These are phyloP conservation scores for Hypomontagnella submonticulosa DNA, from an alignment of 495 filamentous ascomycete genomes.

Conservation along the genomic window DNA sequence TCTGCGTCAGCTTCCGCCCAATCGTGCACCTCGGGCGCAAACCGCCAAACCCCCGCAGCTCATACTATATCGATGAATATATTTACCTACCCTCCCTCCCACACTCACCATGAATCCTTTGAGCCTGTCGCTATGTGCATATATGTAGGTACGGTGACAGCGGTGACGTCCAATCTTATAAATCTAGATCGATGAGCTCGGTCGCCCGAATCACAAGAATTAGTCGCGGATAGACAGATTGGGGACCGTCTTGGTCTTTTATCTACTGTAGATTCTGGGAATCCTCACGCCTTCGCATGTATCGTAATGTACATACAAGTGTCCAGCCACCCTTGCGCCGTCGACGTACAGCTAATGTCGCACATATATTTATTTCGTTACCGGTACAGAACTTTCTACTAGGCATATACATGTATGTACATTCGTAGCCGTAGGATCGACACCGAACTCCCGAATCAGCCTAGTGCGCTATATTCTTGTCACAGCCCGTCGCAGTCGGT, in stretches of 20 bases:
- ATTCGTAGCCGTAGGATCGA: conserved; percentile 31
- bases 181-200: not conserved
- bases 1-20: conserved; percentile 33
- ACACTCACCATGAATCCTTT: not conserved
- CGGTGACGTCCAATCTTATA: conserved; percentile 7
- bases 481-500: conserved; percentile 32
- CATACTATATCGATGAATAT: not conserved
- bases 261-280: conserved; percentile 7
- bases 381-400: not conserved
- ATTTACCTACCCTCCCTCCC: conserved; percentile 1
- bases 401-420: not conserved
- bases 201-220: not conserved
- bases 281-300: not conserved
- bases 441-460: conserved; percentile 40
- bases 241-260: conserved; percentile 12
- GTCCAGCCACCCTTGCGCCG: too few relatives aligned
- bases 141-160: too few relatives aligned
- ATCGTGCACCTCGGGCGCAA: conserved; percentile 29
- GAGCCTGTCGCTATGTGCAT: too few relatives aligned
- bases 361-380: not conserved
- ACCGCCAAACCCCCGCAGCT: conserved; percentile 20
- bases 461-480: conserved; percentile 36
- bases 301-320: too few relatives aligned
- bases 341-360: not conserved
- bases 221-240: not conserved